A percentile compares a stretch with the other conserved stretches of the same genome.
phyloP scores from a whole-genome alignment of 2,329 filamentous ascomycete genomes.

The Aspergillus tanneri region DNA sequence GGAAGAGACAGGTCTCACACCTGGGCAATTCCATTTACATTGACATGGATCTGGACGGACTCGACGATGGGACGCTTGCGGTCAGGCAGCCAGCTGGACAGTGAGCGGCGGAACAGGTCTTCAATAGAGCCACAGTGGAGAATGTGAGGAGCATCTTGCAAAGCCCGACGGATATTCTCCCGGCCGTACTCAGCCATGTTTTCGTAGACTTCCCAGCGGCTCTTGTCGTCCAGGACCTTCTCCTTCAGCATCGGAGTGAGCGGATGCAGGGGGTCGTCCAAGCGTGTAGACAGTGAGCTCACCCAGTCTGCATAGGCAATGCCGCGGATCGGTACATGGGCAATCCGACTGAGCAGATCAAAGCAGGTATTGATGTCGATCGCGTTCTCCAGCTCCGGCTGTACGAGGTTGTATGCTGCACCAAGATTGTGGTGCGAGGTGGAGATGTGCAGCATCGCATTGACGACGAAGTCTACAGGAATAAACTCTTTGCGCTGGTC shows the following conservation, averaged over 20 bases:
- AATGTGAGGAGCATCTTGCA: background rate
- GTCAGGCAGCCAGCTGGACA: conserved; percentile 1
- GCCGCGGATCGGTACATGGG: background rate
- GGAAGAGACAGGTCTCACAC: too few species aligned
- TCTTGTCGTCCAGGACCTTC: conserved; percentile 19
- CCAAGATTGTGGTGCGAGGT: conserved; percentile 10
- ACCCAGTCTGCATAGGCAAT: conserved; percentile 22
- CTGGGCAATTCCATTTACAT: too few species aligned
- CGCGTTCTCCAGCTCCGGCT: conserved; percentile 17
- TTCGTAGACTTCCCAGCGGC: conserved; percentile 28
- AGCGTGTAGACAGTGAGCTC: conserved; percentile 4
- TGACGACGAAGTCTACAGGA: conserved; percentile 26
- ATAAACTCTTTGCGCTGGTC: conserved; percentile 30
- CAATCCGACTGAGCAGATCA: background rate
- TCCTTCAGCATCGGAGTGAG: conserved; percentile 28
- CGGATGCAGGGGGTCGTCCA: conserved; percentile 13
- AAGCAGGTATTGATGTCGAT: conserved; percentile 13
- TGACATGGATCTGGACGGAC: too few species aligned
- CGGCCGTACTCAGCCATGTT: conserved; percentile 25
- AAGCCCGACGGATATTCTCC: background rate
- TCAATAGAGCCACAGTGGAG: background rate
- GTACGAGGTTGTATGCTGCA: conserved; percentile 23
- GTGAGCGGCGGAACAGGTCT: background rate
- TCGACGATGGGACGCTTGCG: too few species aligned
- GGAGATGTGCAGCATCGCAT: conserved; percentile 23